Evolutionary conservation across 805 yeast species (phyloP).

Genomic region (Grigorovia transvaalensis): DNA sequence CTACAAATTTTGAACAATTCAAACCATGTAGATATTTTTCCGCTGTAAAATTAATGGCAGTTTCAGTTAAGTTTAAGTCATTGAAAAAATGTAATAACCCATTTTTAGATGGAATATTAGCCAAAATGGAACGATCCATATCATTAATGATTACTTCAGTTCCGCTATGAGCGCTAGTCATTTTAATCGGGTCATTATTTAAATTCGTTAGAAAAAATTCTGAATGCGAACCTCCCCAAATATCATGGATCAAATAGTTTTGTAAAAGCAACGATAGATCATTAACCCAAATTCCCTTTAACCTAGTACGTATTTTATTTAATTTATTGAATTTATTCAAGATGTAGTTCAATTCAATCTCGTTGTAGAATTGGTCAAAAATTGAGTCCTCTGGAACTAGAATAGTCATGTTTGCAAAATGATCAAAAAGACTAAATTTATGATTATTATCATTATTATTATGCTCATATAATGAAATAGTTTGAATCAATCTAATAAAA

Average conservation of each 20-base stretch:
- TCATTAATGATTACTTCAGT: conserved; percentile 29
- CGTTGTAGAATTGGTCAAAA: conserved; percentile 27
- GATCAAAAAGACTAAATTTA: background rate
- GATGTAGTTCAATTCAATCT: conserved; percentile 38
- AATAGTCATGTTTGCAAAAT: conserved; percentile 30
- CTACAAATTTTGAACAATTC: conserved; percentile 52
- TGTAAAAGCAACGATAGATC: conserved; percentile 14
- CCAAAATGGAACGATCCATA: conserved; percentile 21
- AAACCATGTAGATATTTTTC: conserved; percentile 50
- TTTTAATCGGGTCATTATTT: background rate
- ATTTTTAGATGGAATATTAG: conserved; percentile 37
- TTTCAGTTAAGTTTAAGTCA: conserved; percentile 7
- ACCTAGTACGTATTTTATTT: no score
- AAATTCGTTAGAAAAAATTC: background rate
- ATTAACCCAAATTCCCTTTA: conserved; percentile 8
- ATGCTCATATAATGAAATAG: background rate
- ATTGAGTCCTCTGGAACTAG: conserved; percentile 38
- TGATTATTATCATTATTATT: background rate
- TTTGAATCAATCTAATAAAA: background rate
- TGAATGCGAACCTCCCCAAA: conserved; percentile 34
- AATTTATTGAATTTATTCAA: conserved; percentile 10
- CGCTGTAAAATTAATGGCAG: conserved; percentile 35
- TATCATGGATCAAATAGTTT: conserved; percentile 32
- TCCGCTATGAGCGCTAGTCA: conserved; percentile 28
- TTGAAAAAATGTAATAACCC: conserved; percentile 44